These are phyloP conservation scores for Ceratorhiza oryzae-sativae DNA, from an alignment of 1,284 basidiomycete species.

Conservation along the genomic window DNA sequence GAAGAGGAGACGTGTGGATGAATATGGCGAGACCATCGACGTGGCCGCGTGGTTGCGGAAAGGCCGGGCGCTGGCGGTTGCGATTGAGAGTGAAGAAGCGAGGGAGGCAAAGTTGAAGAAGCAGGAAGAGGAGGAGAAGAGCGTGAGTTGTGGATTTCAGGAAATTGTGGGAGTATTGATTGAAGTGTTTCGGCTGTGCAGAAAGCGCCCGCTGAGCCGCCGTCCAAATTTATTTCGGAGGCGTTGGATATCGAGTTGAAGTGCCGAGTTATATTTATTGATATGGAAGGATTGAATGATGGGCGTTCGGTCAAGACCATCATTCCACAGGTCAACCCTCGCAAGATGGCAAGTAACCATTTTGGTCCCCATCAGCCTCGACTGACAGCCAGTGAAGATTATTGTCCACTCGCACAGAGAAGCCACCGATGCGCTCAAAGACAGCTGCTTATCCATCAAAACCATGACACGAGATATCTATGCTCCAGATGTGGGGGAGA, in stretches of 20 bases:
- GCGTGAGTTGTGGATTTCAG: slow-evolving; percentile 56
- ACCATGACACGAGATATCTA: slow-evolving; percentile 92
- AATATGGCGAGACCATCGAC: slow-evolving; percentile 95
- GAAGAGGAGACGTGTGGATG: slow-evolving; percentile 89
- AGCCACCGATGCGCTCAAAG: slow-evolving; percentile 75
- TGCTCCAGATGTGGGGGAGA: slow-evolving; percentile 75
- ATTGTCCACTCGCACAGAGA: slow-evolving; percentile 78
- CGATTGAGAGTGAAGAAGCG: slow-evolving; percentile 74
- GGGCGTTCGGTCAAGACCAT: slow-evolving; percentile 97
- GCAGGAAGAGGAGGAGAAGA: slow-evolving; percentile 80
- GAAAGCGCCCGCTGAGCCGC: slow-evolving; percentile 79
- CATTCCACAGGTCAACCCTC: slow-evolving; percentile 93
- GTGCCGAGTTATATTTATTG: slow-evolving; percentile 88
- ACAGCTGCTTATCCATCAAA: slow-evolving; percentile 80
- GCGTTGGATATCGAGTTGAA: slow-evolving; percentile 77
- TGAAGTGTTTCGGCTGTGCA: slow-evolving; percentile 49
- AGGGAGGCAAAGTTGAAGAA: slow-evolving; percentile 74
- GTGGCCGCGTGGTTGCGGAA: slow-evolving; percentile 92
- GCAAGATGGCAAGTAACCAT: slow-evolving; percentile 76
- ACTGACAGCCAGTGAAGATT: slow-evolving; percentile 61
- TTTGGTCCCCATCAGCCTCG: background rate
- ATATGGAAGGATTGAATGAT: slow-evolving; percentile 96
- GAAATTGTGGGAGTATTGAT: background rate
- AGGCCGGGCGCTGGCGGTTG: slow-evolving; percentile 86
- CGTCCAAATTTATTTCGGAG: slow-evolving; percentile 88